A percentile compares a stretch with the other conserved stretches of the same genome.
phyloP scores from a whole-genome alignment of 257 asterid genomes.

The Plantago ovata region DNA sequence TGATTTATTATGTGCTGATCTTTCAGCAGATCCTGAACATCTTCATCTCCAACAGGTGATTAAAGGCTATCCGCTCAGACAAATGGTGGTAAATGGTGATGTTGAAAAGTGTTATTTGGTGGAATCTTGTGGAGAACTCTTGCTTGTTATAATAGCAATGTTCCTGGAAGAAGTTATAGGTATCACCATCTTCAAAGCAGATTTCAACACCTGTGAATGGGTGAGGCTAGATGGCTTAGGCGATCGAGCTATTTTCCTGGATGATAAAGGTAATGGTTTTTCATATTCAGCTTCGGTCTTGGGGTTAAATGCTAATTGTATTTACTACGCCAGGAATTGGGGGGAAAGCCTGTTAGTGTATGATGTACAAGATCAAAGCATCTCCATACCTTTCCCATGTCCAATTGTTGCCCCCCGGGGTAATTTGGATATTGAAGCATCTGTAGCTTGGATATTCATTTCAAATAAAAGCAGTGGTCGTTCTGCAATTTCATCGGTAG shows the following conservation, averaged over 20 bases:
- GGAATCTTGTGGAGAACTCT: not conserved
- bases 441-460: conserved; percentile 1
- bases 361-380: not conserved
- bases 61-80: not conserved
- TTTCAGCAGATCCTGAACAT: not conserved
- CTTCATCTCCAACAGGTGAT: not conserved
- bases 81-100: not conserved
- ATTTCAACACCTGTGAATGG: not conserved
- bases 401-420: not conserved
- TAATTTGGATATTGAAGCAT: too few species aligned
- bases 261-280: not conserved
- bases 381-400: not conserved
- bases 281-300: not conserved
- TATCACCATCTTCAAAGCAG: not conserved
- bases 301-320: not conserved
- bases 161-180: not conserved
- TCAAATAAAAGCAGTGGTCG: not conserved
- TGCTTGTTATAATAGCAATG: not conserved
- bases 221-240: not conserved
- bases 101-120: not conserved
- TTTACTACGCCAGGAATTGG: not conserved
- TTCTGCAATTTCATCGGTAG: too few species aligned
- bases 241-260: not conserved
- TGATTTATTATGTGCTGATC: not conserved
- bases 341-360: not conserved